phyloP scores from a whole-genome alignment of 345 rosid genomes.

The Arabidopsis arenosa region DNA sequence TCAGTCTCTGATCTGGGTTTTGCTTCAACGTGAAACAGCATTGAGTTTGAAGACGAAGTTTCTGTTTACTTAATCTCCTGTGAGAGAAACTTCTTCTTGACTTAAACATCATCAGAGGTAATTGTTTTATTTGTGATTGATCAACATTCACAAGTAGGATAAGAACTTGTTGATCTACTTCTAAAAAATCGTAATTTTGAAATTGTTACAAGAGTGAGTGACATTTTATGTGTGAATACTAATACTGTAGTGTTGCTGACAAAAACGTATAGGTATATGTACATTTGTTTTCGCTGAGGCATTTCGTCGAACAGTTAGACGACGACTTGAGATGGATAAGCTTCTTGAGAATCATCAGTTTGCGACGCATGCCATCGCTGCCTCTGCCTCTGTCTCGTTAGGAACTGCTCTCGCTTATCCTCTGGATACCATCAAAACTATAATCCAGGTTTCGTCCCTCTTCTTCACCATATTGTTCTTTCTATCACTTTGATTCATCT shows the following conservation, averaged over 20 bases:
- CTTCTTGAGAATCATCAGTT: slow-evolving; percentile 69
- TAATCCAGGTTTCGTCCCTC: slow-evolving; percentile 64
- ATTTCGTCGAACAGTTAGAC: slow-evolving; percentile 43
- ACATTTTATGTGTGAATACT: background rate
- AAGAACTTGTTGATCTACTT: slow-evolving; percentile 1
- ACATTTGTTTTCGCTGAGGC: slow-evolving; percentile 23
- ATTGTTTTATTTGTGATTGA: background rate
- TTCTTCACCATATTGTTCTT: background rate
- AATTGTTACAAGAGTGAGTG: background rate
- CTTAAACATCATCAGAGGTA: slow-evolving; percentile 15
- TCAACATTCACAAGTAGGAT: background rate
- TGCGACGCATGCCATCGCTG: slow-evolving; percentile 81
- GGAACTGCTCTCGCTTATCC: slow-evolving; percentile 81
- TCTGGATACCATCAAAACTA: slow-evolving; percentile 80
- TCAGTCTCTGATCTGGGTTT: slow-evolving; percentile 26
- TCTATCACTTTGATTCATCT: slow-evolving; percentile 5
- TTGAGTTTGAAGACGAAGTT: slow-evolving; percentile 10
- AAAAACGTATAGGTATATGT: background rate
- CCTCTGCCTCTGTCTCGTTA: slow-evolving; percentile 67
- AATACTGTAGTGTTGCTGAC: background rate
- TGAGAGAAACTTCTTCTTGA: background rate
- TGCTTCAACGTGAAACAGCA: background rate
- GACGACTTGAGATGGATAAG: slow-evolving; percentile 46
- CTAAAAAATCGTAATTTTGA: background rate
- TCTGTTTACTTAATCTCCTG: background rate